phyloP scores from a whole-genome alignment of 345 rosid genomes.

The Trapa bicornis region DNA sequence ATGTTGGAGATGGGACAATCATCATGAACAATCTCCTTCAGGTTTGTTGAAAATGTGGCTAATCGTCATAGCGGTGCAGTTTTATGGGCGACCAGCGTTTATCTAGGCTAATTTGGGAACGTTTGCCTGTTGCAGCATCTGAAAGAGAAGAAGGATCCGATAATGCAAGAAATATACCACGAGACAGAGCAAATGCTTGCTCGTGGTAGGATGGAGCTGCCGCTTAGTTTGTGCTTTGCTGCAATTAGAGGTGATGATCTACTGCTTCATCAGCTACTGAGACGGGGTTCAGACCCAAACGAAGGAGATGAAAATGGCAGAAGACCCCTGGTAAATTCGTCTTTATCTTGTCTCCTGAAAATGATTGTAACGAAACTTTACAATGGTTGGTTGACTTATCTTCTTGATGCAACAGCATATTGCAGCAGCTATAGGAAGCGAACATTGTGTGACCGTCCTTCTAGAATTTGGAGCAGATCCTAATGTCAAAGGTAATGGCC shows the following conservation, averaged over 20 bases:
- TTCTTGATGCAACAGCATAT: conserved; percentile 45
- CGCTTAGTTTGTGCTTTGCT: conserved; percentile 71
- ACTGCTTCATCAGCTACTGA: conserved; percentile 58
- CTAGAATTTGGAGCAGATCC: conserved; percentile 69
- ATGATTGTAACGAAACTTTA: neutral
- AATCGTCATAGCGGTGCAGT: neutral
- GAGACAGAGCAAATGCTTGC: conserved; percentile 70
- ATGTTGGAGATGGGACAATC: conserved; percentile 80
- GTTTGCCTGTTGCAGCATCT: conserved; percentile 43
- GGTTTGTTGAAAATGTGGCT: conserved; percentile 21
- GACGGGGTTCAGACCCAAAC: conserved; percentile 53
- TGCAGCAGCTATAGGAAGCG: conserved; percentile 63
- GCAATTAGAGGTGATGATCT: conserved; percentile 76
- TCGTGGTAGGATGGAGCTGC: conserved; percentile 66
- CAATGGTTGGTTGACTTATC: neutral
- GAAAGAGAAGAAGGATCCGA: conserved; percentile 46
- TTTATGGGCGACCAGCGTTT: neutral
- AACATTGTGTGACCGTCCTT: conserved; percentile 51
- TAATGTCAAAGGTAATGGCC: conserved; percentile 46
- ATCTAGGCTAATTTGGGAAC: neutral
- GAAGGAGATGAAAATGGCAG: conserved; percentile 49
- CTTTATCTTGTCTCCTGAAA: neutral
- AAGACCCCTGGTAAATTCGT: conserved; percentile 41
- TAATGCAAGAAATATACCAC: conserved; percentile 40
- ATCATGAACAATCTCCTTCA: conserved; percentile 85